Base-by-base conservation (phyloP, 768 basidiomycete genomes). In the Clavulina sp. region DNA sequence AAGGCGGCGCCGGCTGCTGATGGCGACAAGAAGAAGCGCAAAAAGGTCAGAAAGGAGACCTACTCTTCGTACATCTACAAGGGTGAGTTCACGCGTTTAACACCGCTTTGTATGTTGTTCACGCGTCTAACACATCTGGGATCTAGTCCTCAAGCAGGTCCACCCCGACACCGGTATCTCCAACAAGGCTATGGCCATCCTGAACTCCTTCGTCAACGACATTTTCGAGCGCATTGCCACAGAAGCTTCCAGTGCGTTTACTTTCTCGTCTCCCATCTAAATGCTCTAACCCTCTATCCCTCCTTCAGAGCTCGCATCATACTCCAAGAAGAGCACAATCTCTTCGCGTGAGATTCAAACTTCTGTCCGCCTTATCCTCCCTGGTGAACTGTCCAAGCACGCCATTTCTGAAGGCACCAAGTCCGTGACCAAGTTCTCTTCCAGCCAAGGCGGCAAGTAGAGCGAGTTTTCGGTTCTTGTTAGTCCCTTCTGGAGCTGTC, bases 131-230 rank as follows among this genome's bases (percentile, higher is more conserved):
- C 23, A 3, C 4, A 24, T 32, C 19, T 4, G 7, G n/a, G n/a
- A n/a, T n/a, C n/a, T 52, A 87, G 91, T 95, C 58, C 75, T 95
- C 60, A 95, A 85, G 71, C 93, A 95, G 71, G 89, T 95, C 57
- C 92, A 93, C 71, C 93, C 92, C 50, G 91, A 93, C 61, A 93
- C 91, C 50, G 92, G 92, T 81, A 93, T 95, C 75, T 93, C 89
- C 34, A 93, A 88, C 77, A 93, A 93, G 68, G 82, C 83, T 2
- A 87, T 89, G 84, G 81, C 84, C 56, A 89, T 91, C 61, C 70
- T 88, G 40, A 86, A 89, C 73, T 84, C 81, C 28, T 89, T 92
- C 57, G 88, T 91, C 67, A 89, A 91, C 62, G 87, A 89, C 58
- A 88, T 91, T 65, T 91, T 92, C 56, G 88, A 91, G 64, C 82